Base-by-base conservation (phyloP, 371 early-diverging fungal species). In the Globomyces sp. region DNA sequence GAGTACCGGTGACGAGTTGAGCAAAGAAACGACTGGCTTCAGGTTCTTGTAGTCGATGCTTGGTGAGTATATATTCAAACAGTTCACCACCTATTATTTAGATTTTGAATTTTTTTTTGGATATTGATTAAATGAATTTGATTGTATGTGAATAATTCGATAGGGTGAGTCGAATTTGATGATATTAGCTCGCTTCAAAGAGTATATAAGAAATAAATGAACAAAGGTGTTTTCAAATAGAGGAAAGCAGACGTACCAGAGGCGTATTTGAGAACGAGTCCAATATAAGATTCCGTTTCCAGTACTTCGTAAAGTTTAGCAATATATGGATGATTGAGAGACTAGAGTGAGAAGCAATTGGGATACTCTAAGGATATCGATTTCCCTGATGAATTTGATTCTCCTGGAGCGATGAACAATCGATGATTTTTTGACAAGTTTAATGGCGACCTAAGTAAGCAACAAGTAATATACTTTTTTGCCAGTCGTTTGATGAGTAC, bases 161-260 rank as follows among this genome's bases (percentile, higher is more conserved):
- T 96, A 94, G 71, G 94, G 93, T 55, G 89, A 86, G 50, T 91
- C 91, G 5, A 97, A 95, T 74, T 94, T 96, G 67, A 99, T 92
- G 46, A 99, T 95, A 73, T 99, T 98, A 69, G 87, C 85, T 57
- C 99, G 78, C 63, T 88, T 86, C 47, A 99, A 95, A 70, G 99
- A 94, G 77, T 92, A 89, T 36, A 90, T 88, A 67, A 96, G 95
- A 59, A 94, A 88, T 1, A 86, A 80, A 92, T 94, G 82, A 43
- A 90, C 80, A 1, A 90, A 84, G 9, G 86, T 74, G 4, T 89
- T 87, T 68, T 92, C 92, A 42, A 90, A 73, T 95, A 90, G 75
- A 96, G 96, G 76, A 98, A 98, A 58, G 97, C 77, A 73, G 97
- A 98, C 57, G 97, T 97, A 37, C 79, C 79, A 68, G 94, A 92